phyloP scores from a whole-genome alignment of 768 basidiomycete species.

The Pisolithus sp. region DNA sequence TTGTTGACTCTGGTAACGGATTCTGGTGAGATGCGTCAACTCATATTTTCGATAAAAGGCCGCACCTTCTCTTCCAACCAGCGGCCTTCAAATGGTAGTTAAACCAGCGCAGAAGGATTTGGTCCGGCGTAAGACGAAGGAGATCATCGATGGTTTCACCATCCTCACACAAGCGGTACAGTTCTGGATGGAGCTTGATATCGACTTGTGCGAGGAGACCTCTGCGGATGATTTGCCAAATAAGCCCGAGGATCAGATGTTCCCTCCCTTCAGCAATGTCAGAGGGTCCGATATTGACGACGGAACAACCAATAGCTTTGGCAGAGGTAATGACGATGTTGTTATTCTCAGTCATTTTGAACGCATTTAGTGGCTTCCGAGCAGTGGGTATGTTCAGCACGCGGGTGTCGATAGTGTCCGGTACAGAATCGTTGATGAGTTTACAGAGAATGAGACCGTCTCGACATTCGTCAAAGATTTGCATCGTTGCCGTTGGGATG shows the following conservation, averaged over 20 bases:
- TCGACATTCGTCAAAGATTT: conserved; percentile 93
- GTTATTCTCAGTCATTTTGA: conserved; percentile 99
- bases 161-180: conserved; percentile 94
- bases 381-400: conserved; percentile 86
- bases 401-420: conserved; percentile 97
- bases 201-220: conserved; percentile 93
- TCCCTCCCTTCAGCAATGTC: conserved; percentile 92
- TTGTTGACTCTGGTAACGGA: conserved; percentile 74
- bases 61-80: conserved; percentile 78
- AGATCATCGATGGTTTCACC: conserved; percentile 97
- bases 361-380: conserved; percentile 87
- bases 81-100: conserved; percentile 98
- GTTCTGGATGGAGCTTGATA: conserved; percentile 96
- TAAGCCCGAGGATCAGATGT: conserved; percentile 93
- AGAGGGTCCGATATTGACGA: conserved; percentile 94
- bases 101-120: conserved; percentile 97
- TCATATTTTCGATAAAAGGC: not conserved
- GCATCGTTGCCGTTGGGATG: conserved; percentile 96
- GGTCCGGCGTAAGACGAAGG: conserved; percentile 89
- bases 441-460: conserved; percentile 97
- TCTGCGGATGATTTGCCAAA: conserved; percentile 97
- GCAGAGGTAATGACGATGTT: conserved; percentile 98
- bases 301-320: conserved; percentile 96
- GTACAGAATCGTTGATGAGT: conserved; percentile 98
- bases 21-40: conserved; percentile 1